Evolutionary conservation across 2,329 filamentous ascomycete species (phyloP), one percentile per base, ranked within the genome.

Genomic region (Colletotrichum melonis): DNA sequence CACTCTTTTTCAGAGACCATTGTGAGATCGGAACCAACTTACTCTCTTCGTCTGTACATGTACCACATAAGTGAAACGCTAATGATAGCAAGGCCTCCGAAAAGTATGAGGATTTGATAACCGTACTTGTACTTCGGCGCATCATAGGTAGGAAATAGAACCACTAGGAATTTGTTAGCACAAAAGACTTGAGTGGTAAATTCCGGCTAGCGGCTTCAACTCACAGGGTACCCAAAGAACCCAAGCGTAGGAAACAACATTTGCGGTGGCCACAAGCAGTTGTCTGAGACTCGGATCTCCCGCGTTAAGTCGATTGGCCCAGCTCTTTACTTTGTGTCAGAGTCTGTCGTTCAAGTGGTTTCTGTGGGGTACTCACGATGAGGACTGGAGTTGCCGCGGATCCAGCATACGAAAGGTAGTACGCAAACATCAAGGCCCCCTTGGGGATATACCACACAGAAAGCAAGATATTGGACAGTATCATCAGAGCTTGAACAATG

Each of bases 91-190:
- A 81, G 70, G 6, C 78, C 80, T 14, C 80, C 80, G 59, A 79
- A 82, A 6, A 81, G 55, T n/a, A 81, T 80, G 58, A 80, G 59
- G 26, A 81, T 74, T 67, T 82, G 80, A 59, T 82, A 82, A 1
- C 79, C 80, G 54, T 81, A 81, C 42, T 79, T 78, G 70, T 82
- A 82, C 19, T 80, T 76, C 7, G 80, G 80, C 2, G 80, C 80
- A 63, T 82, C 78, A 60, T 82, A 80, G 0, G 80, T 80, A 8
- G 80, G 80, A 63, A 81, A 82, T 1, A 82, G 72, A 4, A 79
- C 78, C 56, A 79, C 77, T 80, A 42, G 24, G 24, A 24, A 6
- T 52, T 19, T 12, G 9, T 66, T 8, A 42, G 35, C 14, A 6
- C 8, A 6, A 9, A 9, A 19, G 2, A 5, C 46, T 28, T 5